Evolutionary conservation across 192 early-diverging fungal species (phyloP), one percentile per base, ranked within the genome.

Genomic region (Umbelopsis isabellina): DNA sequence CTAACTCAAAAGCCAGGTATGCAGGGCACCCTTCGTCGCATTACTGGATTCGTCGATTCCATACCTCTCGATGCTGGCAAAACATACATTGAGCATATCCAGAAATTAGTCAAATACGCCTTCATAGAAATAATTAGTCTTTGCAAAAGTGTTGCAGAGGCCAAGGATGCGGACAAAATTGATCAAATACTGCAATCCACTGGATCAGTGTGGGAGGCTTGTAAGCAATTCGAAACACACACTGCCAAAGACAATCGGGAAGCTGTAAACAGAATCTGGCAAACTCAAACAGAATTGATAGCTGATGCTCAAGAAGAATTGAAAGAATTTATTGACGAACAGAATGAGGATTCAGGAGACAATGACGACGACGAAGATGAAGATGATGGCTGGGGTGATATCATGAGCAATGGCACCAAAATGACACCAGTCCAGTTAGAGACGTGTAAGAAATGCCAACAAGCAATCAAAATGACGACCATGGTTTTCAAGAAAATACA

Each of bases 131-230:
- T 67, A 1, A 66, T 72, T 22, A 77, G 53, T 68, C 51, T 77
- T 5, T 71, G 69, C 15, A 46, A 44, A 23, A 72, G 51, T 47
- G 68, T 77, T 48, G 51, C 64, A 25, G 66, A 67, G 8, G 65
- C 65, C 16, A 49, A 67, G 45, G 72, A 73, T 16, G 52, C 25
- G 1, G 52, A 52, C 21, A 66, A 75, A 25, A 66, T 61, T 16
- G 27, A 55, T n/a, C 44, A 66, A 9, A 70, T 72, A 58, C 67
- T 78, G 76, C 25, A 70, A 5, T 46, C 76, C 23, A 78, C 76
- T 45, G 76, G 72, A 8, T 65, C 68, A 3, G 66, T 78, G 16
- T 78, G 76, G 76, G 76, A 78, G 18, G 15, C 35, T 21, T 73
- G 76, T 65, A 71, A 71, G 18, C 20, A 65, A 1, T 46, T 46